phyloP scores from a whole-genome alignment of 1,284 basidiomycete species.

The Rhodotorula sp. region DNA sequence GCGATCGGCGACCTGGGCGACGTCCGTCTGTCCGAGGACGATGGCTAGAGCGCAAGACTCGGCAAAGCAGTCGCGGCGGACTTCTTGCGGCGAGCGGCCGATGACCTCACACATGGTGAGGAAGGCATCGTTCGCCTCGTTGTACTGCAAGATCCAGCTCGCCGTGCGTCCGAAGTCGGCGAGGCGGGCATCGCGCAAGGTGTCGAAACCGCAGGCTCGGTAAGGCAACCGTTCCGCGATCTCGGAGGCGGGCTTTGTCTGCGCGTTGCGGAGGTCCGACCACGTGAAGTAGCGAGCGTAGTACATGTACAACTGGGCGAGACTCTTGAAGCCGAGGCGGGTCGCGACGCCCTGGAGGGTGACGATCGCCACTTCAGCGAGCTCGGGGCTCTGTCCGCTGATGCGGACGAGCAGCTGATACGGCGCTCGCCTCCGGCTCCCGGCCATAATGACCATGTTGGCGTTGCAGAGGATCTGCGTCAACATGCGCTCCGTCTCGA shows the following conservation, averaged over 20 bases:
- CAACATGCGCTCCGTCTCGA: slow-evolving; percentile 67
- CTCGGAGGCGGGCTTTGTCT: slow-evolving; percentile 57
- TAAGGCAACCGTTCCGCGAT: slow-evolving; percentile 58
- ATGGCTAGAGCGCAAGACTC: slow-evolving; percentile 61
- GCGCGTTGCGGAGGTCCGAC: slow-evolving; percentile 41
- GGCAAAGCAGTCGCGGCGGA: slow-evolving; percentile 65
- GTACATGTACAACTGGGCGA: slow-evolving; percentile 69
- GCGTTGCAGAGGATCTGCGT: slow-evolving; percentile 62
- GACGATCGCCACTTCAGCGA: slow-evolving; percentile 53
- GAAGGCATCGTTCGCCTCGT: slow-evolving; percentile 12
- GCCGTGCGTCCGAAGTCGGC: slow-evolving; percentile 32
- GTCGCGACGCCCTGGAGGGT: slow-evolving; percentile 62
- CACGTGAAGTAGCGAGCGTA: slow-evolving; percentile 69
- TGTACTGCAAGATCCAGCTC: slow-evolving; percentile 23
- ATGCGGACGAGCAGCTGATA: slow-evolving; percentile 84
- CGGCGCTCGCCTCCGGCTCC: slow-evolving; percentile 73
- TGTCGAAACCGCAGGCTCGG: slow-evolving; percentile 66
- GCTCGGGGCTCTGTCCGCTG: slow-evolving; percentile 29
- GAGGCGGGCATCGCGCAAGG: slow-evolving; percentile 50
- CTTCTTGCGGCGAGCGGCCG: slow-evolving; percentile 53
- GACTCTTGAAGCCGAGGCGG: slow-evolving; percentile 65
- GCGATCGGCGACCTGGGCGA: slow-evolving; percentile 6
- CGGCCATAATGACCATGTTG: slow-evolving; percentile 79
- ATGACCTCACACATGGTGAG: slow-evolving; percentile 22
- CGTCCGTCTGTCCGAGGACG: neutral